phyloP scores from a whole-genome alignment of 805 yeast species.

The Sugiyamaella americana region DNA sequence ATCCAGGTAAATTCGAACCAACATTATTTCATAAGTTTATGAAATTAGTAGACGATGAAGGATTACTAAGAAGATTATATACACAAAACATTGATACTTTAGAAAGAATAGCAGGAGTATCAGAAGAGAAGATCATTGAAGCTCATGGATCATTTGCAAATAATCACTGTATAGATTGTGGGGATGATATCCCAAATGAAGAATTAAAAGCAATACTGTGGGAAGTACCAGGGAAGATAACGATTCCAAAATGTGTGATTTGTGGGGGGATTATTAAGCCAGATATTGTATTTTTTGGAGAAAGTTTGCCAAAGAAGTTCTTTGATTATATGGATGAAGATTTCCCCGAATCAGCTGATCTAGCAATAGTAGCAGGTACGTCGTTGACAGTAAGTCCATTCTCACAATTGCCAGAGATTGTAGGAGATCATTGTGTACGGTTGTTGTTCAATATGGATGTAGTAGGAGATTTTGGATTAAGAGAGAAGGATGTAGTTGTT shows the following conservation, averaged over 20 bases:
- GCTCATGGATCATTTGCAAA: conserved; percentile 93
- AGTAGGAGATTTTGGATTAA: conserved; percentile 61
- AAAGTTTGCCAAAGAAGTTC: conserved; percentile 65
- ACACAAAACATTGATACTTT: conserved; percentile 93
- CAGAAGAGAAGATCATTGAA: conserved; percentile 60
- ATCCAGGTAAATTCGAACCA: conserved; percentile 83
- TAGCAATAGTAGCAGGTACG: conserved; percentile 89
- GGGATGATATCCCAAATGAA: conserved; percentile 41
- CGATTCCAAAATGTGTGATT: conserved; percentile 13
- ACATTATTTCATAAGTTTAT: conserved; percentile 75
- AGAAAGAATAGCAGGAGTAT: conserved; percentile 78
- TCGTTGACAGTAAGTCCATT: conserved; percentile 87
- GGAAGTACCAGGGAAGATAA: conserved; percentile 10
- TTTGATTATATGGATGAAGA: conserved; percentile 64
- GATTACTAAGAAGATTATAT: conserved; percentile 60
- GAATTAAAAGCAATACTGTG: conserved; percentile 32
- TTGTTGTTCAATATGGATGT: conserved; percentile 66
- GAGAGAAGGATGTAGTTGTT: conserved; percentile 56
- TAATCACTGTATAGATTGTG: conserved; percentile 79
- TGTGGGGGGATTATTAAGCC: conserved; percentile 85
- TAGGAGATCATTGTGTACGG: conserved; percentile 44
- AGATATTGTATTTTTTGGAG: conserved; percentile 92
- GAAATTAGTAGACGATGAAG: conserved; percentile 58
- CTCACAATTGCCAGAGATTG: conserved; percentile 72
- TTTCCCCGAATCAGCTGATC: conserved; percentile 44